Evolutionary conservation across 2,329 filamentous ascomycete genomes (phyloP), one percentile per base, ranked within the genome.

Genomic region (Aureobasidium musti): DNA sequence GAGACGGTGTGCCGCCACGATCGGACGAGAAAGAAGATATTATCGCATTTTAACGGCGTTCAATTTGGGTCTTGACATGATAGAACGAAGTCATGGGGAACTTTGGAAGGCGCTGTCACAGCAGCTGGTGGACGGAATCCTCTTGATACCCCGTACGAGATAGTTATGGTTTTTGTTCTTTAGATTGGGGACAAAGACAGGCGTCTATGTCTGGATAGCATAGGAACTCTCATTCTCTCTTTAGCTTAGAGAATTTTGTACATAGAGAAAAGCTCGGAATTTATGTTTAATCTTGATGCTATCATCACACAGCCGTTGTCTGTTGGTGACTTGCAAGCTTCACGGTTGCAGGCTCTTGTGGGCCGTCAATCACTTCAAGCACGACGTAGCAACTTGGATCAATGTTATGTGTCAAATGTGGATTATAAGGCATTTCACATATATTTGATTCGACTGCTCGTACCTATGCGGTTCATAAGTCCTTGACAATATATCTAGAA

Each of bases 51-150:
- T 4, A 45, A 33, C 17, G 54, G 54, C 37, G 54, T 59, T 57
- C 30, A 33, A 33, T 43, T 45, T 59, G 37, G 54, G 54, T 4
- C 8, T 59, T 59, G 54, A 45, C 37, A 59, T 59, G 54, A 59
- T 59, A 59, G 54, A 45, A 59, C 39, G 54, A 59, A 59, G 54
- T 45, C 54, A 59, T 45, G 54, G 54, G 21, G 11, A 57, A 37
- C 21, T 41, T 56, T 37, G 53, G 30, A 56, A 37, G 35, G 30
- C 4, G 35, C 35, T 39, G 53, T 39, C 13, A 56, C 53, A 56
- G 53, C 53, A 45, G 54, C 23, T n/a, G 23, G 39, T 30, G 39
- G 17, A 45, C 26, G 37, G 39, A n/a, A 21, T 23, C 33, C 33
- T 45, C 33, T 45, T 45, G 53, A 57, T 57, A 57, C 53, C 53